Base-by-base conservation (phyloP, 345 rosid species). In the Firmiana major region DNA sequence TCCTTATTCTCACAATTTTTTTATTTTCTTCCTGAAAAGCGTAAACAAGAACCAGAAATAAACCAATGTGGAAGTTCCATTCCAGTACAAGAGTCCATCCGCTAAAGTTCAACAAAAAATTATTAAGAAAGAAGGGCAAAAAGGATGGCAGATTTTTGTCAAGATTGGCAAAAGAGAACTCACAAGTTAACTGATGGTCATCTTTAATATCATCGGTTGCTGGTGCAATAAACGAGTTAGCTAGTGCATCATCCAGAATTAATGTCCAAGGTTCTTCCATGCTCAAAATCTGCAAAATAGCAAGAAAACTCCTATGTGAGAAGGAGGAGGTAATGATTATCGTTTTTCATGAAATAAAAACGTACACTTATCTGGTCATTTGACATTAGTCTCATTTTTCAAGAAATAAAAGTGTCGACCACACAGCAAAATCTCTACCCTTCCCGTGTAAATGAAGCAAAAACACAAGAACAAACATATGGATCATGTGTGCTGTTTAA, bases 191-290 rank as follows among this genome's bases (percentile, higher is more conserved):
- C 79, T 95, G 98, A 77, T 87, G 90, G 31, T 95, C 99, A 76
- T 93, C 97, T 84, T 89, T 90, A 19, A 95, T 89, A 81, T 90
- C 91, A 78, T 93, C 98, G 17, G 93, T 89, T 31, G 82, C 84
- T 6, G 98, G 97, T 28, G 97, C 88, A 79, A 93, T 65, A 77
- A 95, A 95, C 67, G 99, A 95, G 80, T 93, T 95, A n/a, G 97
- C 91, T 81, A 95, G 83, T 77, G 90, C 97, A 82, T 95, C 99
- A 31, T 93, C 97, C 1, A 93, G 89, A 67, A 92, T 87, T 74
- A 95, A 83, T 38, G 91, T 92, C 97, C 97, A 93, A 16, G 92
- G 84, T 63, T 90, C 85, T 71, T 89, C 91, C 75, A 93, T 66
- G 69, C 88, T 84, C 79, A 92, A 67, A 79, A 95, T 90, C 99